Conservation (phyloP, 306 rosid species). For the Prunus fruticosa region DNA sequence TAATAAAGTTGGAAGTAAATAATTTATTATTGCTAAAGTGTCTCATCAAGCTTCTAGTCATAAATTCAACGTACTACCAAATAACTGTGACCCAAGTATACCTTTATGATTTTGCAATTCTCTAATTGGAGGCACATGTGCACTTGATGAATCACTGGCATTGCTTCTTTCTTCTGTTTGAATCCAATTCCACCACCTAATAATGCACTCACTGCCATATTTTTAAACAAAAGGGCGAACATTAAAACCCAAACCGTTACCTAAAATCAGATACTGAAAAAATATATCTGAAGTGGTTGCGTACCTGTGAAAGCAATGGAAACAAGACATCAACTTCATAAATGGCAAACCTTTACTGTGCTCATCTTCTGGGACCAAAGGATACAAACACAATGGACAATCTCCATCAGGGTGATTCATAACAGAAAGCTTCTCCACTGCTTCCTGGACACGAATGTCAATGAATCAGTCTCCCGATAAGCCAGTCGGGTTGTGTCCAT, state of each 20-base stretch:
- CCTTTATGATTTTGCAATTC: conserved; percentile 29
- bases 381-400: conserved; percentile 76
- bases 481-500: background rate
- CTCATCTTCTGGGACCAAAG: conserved; percentile 56
- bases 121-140: conserved; percentile 17
- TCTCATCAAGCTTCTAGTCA: background rate
- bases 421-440: conserved; percentile 66
- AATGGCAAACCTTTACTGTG: conserved; percentile 49
- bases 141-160: conserved; percentile 30
- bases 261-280: conserved; percentile 4
- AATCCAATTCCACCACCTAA: conserved; percentile 82
- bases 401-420: conserved; percentile 94
- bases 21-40: background rate
- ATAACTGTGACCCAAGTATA: conserved; percentile 8
- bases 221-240: conserved; percentile 1
- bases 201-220: conserved; percentile 73
- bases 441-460: conserved; percentile 57
- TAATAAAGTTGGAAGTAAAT: background rate
- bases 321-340: conserved; percentile 90
- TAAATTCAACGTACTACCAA: background rate
- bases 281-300: background rate
- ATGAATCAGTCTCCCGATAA: background rate
- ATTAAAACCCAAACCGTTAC: conserved; percentile 2
- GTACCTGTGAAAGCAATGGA: conserved; percentile 86
- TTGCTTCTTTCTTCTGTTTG: conserved; percentile 39